These are phyloP conservation scores for Mrakia blollopis DNA, from an alignment of 768 basidiomycete genomes.

Conservation along the genomic window DNA sequence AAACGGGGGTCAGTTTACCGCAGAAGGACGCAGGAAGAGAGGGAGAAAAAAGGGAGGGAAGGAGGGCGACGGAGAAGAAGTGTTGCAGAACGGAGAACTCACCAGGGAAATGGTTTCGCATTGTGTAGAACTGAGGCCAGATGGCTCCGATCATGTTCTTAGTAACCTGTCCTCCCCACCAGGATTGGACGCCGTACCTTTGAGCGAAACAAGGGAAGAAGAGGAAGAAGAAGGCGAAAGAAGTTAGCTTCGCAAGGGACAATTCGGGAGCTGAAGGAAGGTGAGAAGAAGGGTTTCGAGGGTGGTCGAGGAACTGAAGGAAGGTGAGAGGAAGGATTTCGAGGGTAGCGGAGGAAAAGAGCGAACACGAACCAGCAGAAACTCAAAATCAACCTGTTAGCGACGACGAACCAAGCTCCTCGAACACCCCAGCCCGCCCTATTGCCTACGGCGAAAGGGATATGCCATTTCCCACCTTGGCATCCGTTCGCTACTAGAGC, in stretches of 20 bases:
- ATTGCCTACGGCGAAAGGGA: conserved; percentile 41
- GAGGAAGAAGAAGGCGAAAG: background rate
- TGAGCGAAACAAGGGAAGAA: too few species aligned
- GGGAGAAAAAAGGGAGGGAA: background rate
- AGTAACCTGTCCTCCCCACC: conserved; percentile 36
- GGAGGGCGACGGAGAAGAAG: too few species aligned
- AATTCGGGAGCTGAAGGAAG: conserved; percentile 23
- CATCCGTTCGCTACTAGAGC: conserved; percentile 31
- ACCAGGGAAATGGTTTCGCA: conserved; percentile 36
- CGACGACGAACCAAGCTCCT: conserved; percentile 34
- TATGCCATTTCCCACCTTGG: conserved; percentile 38
- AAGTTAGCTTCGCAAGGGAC: conserved; percentile 29
- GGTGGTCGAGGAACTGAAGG: conserved; percentile 30
- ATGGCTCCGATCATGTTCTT: conserved; percentile 37
- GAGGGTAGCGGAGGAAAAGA: conserved; percentile 23
- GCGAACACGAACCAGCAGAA: conserved; percentile 35
- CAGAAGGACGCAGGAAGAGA: background rate
- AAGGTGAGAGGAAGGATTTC: too few species aligned
- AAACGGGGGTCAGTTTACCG: background rate
- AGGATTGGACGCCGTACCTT: conserved; percentile 36
- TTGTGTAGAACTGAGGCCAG: conserved; percentile 35
- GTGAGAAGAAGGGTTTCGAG: too few species aligned
- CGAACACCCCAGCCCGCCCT: conserved; percentile 31
- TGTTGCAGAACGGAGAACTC: background rate
- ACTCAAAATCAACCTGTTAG: conserved; percentile 36